Conservation (phyloP, 169 alveolate species). For the Plasmodium sp. region DNA sequence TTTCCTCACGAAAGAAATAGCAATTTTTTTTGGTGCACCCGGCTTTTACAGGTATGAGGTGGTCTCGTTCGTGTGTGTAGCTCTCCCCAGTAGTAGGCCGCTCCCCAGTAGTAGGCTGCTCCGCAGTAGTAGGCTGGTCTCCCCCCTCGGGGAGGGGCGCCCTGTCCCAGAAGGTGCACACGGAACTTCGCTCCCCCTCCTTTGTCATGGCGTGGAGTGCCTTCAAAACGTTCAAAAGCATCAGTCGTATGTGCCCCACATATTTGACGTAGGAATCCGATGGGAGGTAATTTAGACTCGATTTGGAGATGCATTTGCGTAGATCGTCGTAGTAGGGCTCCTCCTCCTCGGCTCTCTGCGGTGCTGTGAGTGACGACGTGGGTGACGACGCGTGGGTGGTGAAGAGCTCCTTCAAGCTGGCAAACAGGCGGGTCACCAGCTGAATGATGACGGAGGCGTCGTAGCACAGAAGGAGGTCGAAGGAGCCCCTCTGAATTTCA, state of each 20-base stretch:
- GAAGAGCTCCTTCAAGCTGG: constrained; percentile 7
- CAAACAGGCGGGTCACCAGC: constrained; percentile 5
- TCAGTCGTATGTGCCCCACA: constrained; percentile 21
- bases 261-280: constrained; percentile 2
- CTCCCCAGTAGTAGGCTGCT: background rate
- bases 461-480: background rate
- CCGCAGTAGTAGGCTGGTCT: background rate
- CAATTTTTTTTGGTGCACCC: constrained; percentile 36
- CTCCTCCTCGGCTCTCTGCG: background rate
- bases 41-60: background rate
- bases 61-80: background rate
- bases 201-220: background rate
- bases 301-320: constrained; percentile 9
- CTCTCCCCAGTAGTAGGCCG: background rate
- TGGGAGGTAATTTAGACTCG: background rate
- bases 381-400: background rate
- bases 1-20: constrained; percentile 7
- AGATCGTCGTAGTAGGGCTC: background rate
- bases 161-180: constrained; percentile 56
- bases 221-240: constrained; percentile 24
- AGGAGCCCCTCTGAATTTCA: constrained; percentile 16
- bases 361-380: background rate
- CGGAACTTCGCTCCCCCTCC: background rate
- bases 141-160: background rate
- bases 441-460: constrained; percentile 42